These are phyloP conservation scores for Apodospora peruviana DNA, from an alignment of 495 filamentous ascomycete species.

Conservation along the genomic window DNA sequence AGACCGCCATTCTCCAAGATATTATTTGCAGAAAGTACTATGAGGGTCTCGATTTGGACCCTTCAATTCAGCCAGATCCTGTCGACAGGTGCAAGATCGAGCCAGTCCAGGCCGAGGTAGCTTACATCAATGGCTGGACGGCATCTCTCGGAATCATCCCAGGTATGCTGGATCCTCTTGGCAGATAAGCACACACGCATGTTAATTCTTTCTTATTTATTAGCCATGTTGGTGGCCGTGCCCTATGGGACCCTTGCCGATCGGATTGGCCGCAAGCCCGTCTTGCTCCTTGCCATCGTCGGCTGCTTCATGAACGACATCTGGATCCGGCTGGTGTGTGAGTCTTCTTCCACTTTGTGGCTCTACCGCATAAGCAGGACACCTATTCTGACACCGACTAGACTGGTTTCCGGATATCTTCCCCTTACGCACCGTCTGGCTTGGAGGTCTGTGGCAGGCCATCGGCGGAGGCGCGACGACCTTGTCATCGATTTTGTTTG, in stretches of 20 bases:
- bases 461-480: constrained; percentile 49
- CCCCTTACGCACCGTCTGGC: constrained; percentile 46
- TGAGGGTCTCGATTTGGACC: neutral
- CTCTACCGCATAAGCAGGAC: neutral
- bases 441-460: constrained; percentile 42
- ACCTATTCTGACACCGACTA: neutral
- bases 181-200: neutral
- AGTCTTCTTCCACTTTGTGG: neutral
- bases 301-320: constrained; percentile 29
- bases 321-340: constrained; percentile 29
- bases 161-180: constrained; percentile 16
- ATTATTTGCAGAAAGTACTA: constrained; percentile 38
- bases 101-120: constrained; percentile 37
- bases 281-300: constrained; percentile 30
- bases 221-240: constrained; percentile 17
- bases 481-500: constrained; percentile 43
- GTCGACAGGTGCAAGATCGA: constrained; percentile 32
- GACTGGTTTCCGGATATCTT: constrained; percentile 32
- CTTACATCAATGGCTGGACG: constrained; percentile 37
- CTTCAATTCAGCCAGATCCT: neutral
- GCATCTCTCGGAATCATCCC: constrained; percentile 35
- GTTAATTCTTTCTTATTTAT: neutral
- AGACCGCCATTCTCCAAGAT: constrained; percentile 32
- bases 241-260: constrained; percentile 44
- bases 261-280: constrained; percentile 38